Conservation (phyloP, 2,329 filamentous ascomycete species). For the Alternaria ventricosa region DNA sequence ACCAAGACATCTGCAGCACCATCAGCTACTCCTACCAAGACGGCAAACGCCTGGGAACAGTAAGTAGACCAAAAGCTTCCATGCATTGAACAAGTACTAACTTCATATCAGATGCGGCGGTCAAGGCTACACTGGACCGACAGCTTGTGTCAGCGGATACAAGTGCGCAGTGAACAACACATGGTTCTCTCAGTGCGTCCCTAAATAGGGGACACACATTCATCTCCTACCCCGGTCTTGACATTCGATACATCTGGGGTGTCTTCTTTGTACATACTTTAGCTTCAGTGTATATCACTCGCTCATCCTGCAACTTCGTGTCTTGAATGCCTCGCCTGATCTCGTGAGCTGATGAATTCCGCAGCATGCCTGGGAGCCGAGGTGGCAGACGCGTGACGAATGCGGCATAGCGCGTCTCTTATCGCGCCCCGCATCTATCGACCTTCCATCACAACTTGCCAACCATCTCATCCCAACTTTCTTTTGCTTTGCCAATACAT, state of each 20-base stretch:
- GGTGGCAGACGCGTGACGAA: constrained; percentile 9
- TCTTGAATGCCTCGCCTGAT: not conserved
- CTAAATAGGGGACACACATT: not conserved
- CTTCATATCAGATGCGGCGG: constrained; percentile 27
- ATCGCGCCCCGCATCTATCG: constrained; percentile 10
- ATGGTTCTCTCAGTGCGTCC: constrained; percentile 16
- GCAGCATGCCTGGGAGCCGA: not conserved
- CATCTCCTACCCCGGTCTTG: not conserved
- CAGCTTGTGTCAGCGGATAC: constrained; percentile 23
- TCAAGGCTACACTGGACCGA: constrained; percentile 23
- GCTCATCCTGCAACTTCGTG: not conserved
- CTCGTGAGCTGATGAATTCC: not conserved
- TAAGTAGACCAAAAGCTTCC: not conserved
- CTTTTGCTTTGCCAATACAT: not conserved
- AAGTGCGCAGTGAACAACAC: constrained; percentile 13
- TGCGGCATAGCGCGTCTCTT: constrained; percentile 10
- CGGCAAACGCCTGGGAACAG: constrained; percentile 6
- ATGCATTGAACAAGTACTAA: not conserved
- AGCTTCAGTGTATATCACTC: constrained; percentile 9
- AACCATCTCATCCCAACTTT: not conserved
- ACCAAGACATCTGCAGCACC: not conserved
- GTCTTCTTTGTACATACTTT: constrained; percentile 24
- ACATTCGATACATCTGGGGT: not conserved
- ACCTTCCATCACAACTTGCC: not conserved
- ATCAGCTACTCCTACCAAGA: not conserved